These are phyloP conservation scores for Pythium rishiriense DNA, from an alignment of 352 stramenopile species.

Conservation along the genomic window DNA sequence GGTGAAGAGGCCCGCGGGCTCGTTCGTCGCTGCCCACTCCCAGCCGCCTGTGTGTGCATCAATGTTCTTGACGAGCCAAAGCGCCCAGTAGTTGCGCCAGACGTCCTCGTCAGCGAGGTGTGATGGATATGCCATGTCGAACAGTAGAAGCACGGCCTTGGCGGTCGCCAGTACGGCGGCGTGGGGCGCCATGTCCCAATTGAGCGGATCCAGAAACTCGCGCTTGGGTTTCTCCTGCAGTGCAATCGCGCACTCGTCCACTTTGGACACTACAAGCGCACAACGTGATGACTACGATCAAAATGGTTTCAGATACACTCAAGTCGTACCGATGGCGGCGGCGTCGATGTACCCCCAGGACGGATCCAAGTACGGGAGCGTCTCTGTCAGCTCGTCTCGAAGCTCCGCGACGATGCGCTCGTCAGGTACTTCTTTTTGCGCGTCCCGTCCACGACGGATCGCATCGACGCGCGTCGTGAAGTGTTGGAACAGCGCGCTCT, in stretches of 20 bases:
- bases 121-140: constrained; percentile 35
- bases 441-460: not conserved
- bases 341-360: constrained; percentile 59
- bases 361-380: constrained; percentile 41
- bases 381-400: constrained; percentile 37
- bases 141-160: constrained; percentile 59
- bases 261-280: constrained; percentile 39
- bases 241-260: constrained; percentile 61
- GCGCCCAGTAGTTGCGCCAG: constrained; percentile 52
- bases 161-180: constrained; percentile 45
- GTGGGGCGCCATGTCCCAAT: constrained; percentile 55
- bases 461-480: not conserved
- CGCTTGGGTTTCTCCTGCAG: constrained; percentile 56
- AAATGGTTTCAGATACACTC: not conserved
- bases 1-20: constrained; percentile 67
- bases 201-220: constrained; percentile 64
- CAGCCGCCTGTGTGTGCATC: constrained; percentile 60
- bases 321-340: constrained; percentile 47
- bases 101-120: constrained; percentile 33
- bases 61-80: constrained; percentile 83
- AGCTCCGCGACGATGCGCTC: constrained; percentile 19
- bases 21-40: constrained; percentile 66
- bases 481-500: constrained; percentile 17
- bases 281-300: constrained; percentile 3
- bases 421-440: not conserved